These are phyloP conservation scores for Trichosporon faecale DNA, from an alignment of 1,284 basidiomycete species.

Conservation along the genomic window DNA sequence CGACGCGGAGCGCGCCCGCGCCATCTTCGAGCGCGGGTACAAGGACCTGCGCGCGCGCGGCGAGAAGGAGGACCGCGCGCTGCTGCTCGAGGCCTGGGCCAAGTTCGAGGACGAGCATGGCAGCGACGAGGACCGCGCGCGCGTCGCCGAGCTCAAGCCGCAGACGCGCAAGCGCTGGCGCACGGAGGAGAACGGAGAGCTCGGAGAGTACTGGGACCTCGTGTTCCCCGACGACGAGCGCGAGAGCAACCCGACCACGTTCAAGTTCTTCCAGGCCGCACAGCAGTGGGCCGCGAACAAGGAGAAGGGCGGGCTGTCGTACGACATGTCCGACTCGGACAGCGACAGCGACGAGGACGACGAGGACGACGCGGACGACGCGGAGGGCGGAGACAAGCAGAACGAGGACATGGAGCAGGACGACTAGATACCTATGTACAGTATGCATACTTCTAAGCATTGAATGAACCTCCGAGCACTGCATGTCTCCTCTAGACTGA, in stretches of 20 bases:
- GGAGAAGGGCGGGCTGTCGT: conserved; percentile 35
- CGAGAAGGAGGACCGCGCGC: conserved; percentile 86
- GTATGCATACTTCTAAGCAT: conserved; percentile 12
- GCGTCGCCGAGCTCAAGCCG: conserved; percentile 85
- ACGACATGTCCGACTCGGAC: conserved; percentile 45
- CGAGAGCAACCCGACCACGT: conserved; percentile 83
- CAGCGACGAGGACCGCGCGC: conserved; percentile 63
- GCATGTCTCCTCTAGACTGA: too few relatives aligned
- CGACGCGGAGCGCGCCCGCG: conserved; percentile 66
- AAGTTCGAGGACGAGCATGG: conserved; percentile 79
- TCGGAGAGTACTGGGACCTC: conserved; percentile 89
- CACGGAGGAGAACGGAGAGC: conserved; percentile 73
- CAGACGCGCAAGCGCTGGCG: conserved; percentile 80
- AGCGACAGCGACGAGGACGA: conserved; percentile 35
- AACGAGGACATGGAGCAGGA: conserved; percentile 27
- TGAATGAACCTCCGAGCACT: too few relatives aligned
- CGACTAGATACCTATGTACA: conserved; percentile 11
- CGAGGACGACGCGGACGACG: conserved; percentile 27
- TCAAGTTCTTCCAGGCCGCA: conserved; percentile 90
- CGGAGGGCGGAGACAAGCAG: conserved; percentile 18
- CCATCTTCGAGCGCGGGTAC: conserved; percentile 81
- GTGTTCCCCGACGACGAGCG: conserved; percentile 92
- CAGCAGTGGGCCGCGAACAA: conserved; percentile 68
- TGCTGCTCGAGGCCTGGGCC: conserved; percentile 90
- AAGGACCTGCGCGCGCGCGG: conserved; percentile 73